These are phyloP conservation scores for Fraxinus floribunda DNA, from an alignment of 305 asterid genomes.

Conservation along the genomic window DNA sequence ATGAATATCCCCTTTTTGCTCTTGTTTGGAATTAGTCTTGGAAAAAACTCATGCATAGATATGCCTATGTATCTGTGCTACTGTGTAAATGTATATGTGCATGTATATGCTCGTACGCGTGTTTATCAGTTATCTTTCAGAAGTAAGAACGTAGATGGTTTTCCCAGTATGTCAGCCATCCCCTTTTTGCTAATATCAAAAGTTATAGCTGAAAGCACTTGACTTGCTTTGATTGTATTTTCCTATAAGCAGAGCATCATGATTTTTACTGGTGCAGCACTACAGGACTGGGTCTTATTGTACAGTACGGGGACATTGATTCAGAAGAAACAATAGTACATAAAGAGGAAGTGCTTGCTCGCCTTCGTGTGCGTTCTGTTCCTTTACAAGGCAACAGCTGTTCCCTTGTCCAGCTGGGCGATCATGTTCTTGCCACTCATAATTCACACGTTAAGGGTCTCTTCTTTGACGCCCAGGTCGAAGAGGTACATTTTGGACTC, in stretches of 20 bases:
- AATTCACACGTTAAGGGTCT: conserved; percentile 30
- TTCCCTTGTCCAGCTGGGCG: conserved; percentile 40
- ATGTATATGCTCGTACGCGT: not conserved
- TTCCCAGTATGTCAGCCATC: not conserved
- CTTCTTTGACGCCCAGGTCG: conserved; percentile 56
- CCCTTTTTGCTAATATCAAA: not conserved
- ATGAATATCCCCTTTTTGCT: not conserved
- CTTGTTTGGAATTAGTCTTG: not conserved
- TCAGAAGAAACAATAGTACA: conserved; percentile 33
- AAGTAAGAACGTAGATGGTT: not conserved
- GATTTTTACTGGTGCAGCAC: conserved; percentile 35
- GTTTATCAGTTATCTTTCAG: not conserved
- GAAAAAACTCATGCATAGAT: not conserved
- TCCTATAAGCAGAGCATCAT: not conserved
- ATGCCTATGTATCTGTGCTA: not conserved
- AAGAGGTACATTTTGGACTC: conserved; percentile 41
- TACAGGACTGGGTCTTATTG: conserved; percentile 36
- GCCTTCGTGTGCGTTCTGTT: conserved; percentile 52
- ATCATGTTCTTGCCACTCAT: conserved; percentile 53
- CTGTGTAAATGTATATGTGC: not conserved
- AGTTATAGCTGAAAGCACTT: not conserved
- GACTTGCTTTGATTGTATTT: not conserved
- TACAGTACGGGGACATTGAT: conserved; percentile 32
- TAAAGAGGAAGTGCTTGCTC: conserved; percentile 42
- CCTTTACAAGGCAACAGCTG: conserved; percentile 58